Evolutionary conservation across 192 early-diverging fungal genomes (phyloP).

Genomic region (Coemansia sp.): DNA sequence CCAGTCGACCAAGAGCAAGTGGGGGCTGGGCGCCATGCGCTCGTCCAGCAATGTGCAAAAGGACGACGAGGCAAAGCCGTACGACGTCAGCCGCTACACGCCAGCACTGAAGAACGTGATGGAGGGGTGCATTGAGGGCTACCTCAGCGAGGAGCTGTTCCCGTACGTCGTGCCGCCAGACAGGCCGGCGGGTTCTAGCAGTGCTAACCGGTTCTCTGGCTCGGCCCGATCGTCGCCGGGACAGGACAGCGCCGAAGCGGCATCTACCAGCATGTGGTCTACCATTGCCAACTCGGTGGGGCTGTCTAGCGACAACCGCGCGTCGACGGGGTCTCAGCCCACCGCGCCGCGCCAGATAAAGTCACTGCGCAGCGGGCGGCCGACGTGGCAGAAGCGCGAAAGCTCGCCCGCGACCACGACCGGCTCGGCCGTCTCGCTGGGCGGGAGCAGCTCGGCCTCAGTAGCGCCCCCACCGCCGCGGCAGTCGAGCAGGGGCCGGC

Average conservation of each 20-base stretch:
- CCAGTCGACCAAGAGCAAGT: conserved; percentile 39
- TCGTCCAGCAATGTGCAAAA: conserved; percentile 3
- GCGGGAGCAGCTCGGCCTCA: conserved; percentile 2
- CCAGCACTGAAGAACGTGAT: conserved; percentile 42
- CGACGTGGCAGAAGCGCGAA: conserved; percentile 51
- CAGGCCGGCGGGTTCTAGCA: no score
- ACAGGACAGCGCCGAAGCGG: conserved; percentile 23
- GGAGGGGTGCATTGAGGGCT: conserved; percentile 32
- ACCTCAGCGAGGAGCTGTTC: conserved; percentile 46
- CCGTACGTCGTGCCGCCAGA: conserved; percentile 50
- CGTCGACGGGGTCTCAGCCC: conserved; percentile 20
- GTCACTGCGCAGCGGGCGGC: conserved; percentile 39
- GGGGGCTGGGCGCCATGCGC: conserved; percentile 35
- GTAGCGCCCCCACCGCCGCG: neutral
- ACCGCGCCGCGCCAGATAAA: conserved; percentile 31
- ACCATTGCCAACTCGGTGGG: conserved; percentile 37
- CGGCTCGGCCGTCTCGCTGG: conserved; percentile 2
- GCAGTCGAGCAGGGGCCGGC: conserved; percentile 18
- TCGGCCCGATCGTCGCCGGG: conserved; percentile 14
- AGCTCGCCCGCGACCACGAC: conserved; percentile 25
- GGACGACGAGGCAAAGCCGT: conserved; percentile 27
- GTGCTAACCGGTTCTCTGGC: no score
- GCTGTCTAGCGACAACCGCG: conserved; percentile 20
- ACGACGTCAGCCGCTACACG: conserved; percentile 41
- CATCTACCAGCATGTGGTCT: conserved; percentile 46